phyloP scores from a whole-genome alignment of 129 eudicot genomes.

The Saussurea involucrata region DNA sequence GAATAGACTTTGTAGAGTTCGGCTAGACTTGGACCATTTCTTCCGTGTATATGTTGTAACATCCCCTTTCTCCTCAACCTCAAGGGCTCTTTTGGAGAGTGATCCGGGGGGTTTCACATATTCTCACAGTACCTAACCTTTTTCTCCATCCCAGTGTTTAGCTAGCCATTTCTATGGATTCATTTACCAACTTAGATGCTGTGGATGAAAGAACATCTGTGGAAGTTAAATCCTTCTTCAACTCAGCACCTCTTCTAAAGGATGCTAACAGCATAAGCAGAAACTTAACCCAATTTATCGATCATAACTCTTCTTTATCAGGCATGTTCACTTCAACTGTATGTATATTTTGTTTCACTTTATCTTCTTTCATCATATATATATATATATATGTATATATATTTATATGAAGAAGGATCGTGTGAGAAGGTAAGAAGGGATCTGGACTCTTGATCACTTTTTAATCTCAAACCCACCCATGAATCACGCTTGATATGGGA shows the following conservation, averaged over 20 bases:
- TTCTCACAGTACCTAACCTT: neutral
- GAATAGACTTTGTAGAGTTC: too few species aligned
- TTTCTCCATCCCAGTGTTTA: neutral
- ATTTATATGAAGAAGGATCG: too few species aligned
- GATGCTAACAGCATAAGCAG: slow-evolving; percentile 40
- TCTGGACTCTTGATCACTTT: too few species aligned
- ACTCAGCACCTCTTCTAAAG: slow-evolving; percentile 73
- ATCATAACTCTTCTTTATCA: slow-evolving; percentile 36
- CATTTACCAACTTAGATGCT: slow-evolving; percentile 17
- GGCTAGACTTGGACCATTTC: too few species aligned
- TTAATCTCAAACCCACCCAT: too few species aligned
- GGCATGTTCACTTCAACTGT: slow-evolving; percentile 34
- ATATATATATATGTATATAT: too few species aligned
- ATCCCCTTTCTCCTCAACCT: too few species aligned
- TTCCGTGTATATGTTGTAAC: too few species aligned
- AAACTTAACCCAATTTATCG: slow-evolving; percentile 53
- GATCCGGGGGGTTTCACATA: too few species aligned
- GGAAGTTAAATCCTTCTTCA: slow-evolving; percentile 62
- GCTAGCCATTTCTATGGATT: slow-evolving; percentile 40
- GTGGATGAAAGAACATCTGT: slow-evolving; percentile 24
- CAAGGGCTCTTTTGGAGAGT: too few species aligned
- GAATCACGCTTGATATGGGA: too few species aligned
- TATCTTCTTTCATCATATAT: neutral
- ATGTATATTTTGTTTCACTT: neutral
- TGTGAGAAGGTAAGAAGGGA: too few species aligned